Percentiles rank a stretch among this genome's conserved stretches.
phyloP scores from a whole-genome alignment of 805 yeast genomes.

The Clavispora carvajalis region DNA sequence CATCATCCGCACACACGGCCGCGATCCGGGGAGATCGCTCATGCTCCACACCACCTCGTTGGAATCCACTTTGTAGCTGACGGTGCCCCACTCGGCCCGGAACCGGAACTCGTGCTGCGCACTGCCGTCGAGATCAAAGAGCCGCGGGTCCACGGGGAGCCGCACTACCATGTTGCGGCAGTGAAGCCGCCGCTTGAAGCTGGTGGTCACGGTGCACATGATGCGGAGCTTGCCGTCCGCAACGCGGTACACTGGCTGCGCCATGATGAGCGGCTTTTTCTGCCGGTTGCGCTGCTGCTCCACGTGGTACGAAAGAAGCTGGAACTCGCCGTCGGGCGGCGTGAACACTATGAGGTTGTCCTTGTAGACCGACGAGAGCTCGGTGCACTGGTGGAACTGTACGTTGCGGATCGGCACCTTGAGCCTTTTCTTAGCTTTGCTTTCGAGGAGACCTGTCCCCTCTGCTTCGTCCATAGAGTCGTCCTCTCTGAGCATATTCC shows the following conservation, averaged over 20 bases:
- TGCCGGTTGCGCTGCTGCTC: slow-evolving; percentile 35
- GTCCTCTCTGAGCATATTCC: slow-evolving; percentile 11
- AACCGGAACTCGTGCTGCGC: slow-evolving; percentile 11
- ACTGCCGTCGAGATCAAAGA: slow-evolving; percentile 21
- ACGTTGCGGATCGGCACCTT: slow-evolving; percentile 33
- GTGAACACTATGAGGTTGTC: slow-evolving; percentile 68
- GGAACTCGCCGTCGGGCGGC: slow-evolving; percentile 68
- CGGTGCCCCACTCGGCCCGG: slow-evolving; percentile 68
- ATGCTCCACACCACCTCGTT: slow-evolving; percentile 71
- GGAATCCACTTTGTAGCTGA: slow-evolving; percentile 64
- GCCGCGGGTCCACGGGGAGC: slow-evolving; percentile 32
- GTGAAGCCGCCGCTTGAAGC: slow-evolving; percentile 31
- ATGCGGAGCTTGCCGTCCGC: slow-evolving; percentile 26
- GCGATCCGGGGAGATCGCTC: slow-evolving; percentile 56
- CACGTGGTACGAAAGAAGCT: slow-evolving; percentile 34
- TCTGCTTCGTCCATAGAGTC: neutral
- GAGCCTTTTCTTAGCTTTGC: neutral
- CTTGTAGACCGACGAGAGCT: slow-evolving; percentile 60
- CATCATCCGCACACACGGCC: slow-evolving; percentile 47
- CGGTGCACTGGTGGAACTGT: slow-evolving; percentile 64
- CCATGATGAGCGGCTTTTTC: slow-evolving; percentile 41
- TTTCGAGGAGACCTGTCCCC: neutral
- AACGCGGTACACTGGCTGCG: slow-evolving; percentile 33
- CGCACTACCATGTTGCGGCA: slow-evolving; percentile 25
- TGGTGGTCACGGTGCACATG: slow-evolving; percentile 29